Base-by-base conservation (phyloP, 2,329 filamentous ascomycete species). In the Thelonectria olida region DNA sequence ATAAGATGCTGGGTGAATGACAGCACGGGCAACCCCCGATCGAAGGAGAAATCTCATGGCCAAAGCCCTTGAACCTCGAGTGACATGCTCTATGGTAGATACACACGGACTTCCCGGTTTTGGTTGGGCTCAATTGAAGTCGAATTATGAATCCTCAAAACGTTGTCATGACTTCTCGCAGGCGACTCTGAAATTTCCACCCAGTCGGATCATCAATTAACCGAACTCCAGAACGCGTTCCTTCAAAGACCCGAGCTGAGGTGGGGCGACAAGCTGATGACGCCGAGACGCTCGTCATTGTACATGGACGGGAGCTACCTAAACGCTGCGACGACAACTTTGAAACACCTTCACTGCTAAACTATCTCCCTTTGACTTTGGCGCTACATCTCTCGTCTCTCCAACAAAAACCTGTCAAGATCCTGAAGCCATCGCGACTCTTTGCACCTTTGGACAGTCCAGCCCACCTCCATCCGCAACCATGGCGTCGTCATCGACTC, bases 401-500 rank as follows among this genome's bases (percentile, higher is more conserved):
- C 34, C 25, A 19, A n/a, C n/a, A n/a, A n/a, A 38, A 28, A 28
- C 12, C 38, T 31, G 20, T 27, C 25, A 42, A 15, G 28, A 20
- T 17, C 28, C 47, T 49, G 13, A 47, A 31, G 17, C n/a, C 45
- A 27, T 19, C 54, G 28, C 47, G 51, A 54, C 20, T 36, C 17
- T 31, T 54, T 8, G 22, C 19, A 19, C 12, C 45, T n/a, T 17
- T 55, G 7, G 17, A 22, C 39, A 38, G 27, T 48, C 25, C n/a
- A 54, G 2, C 17, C 53, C 15, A n/a, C 2, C 47, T 23, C 17
- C 27, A 51, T 25, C 49, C 45, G 48, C 62, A 66, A 63, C 56
- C 66, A 92, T 92, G 90, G 89, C 90, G 62, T 92, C 90, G 62
- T 91, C 89, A 59, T 92, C 90, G 50, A 85, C 85, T 68, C 81